Conservation (phyloP, 495 filamentous ascomycete genomes). For the Daldinia vernicosa region DNA sequence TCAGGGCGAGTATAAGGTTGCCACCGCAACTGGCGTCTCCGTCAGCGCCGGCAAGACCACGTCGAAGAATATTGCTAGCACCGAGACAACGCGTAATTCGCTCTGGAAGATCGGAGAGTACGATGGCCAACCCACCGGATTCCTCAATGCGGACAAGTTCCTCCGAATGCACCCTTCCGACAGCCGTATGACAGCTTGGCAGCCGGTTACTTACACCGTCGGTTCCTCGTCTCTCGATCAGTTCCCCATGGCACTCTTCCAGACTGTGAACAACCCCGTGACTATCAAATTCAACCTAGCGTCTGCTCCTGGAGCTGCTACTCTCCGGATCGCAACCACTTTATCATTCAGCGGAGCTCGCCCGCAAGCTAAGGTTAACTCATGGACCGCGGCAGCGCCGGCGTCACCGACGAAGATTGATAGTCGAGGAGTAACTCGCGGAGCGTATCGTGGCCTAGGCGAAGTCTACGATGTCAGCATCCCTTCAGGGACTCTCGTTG, state of each 20-base stretch:
- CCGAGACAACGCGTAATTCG: constrained; percentile 56
- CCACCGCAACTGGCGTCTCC: constrained; percentile 57
- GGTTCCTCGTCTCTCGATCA: constrained; percentile 59
- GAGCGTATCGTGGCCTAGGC: constrained; percentile 68
- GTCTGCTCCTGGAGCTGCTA: constrained; percentile 60
- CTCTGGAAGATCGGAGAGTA: constrained; percentile 72
- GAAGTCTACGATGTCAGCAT: constrained; percentile 69
- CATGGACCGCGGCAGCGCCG: constrained; percentile 57
- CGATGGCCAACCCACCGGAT: constrained; percentile 70
- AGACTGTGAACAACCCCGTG: constrained; percentile 67
- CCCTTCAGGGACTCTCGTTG: constrained; percentile 63
- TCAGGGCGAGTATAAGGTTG: constrained; percentile 68
- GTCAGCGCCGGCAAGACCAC: constrained; percentile 64
- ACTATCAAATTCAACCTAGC: constrained; percentile 68
- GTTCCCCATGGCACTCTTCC: constrained; percentile 74
- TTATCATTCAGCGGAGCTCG: constrained; percentile 66
- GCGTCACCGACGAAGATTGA: constrained; percentile 69
- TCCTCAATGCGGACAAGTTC: constrained; percentile 72
- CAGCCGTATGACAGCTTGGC: constrained; percentile 67
- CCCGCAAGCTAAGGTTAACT: constrained; percentile 61
- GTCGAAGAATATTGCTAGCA: constrained; percentile 63
- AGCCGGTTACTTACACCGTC: constrained; percentile 66
- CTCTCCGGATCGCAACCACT: constrained; percentile 70
- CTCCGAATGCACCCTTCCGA: constrained; percentile 74
- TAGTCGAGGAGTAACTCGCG: constrained; percentile 69